phyloP scores from a whole-genome alignment of 768 basidiomycete genomes.

The Terana coerulea region DNA sequence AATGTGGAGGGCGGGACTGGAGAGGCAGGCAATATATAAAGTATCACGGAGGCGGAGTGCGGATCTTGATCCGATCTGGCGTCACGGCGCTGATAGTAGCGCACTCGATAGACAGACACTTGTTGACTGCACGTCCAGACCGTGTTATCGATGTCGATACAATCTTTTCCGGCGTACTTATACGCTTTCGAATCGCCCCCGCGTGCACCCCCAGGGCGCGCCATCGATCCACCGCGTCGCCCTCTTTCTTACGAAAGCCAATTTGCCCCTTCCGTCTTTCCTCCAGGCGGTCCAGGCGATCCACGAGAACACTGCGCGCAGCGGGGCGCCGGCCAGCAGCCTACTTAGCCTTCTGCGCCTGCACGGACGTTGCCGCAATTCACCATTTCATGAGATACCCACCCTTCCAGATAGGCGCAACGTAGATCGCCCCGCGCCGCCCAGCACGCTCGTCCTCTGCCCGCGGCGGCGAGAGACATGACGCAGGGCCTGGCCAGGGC shows the following conservation, averaged over 20 bases:
- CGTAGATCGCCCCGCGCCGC: neutral
- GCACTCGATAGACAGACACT: constrained; percentile 13
- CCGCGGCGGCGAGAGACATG: neutral
- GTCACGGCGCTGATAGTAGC: constrained; percentile 20
- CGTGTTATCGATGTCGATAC: constrained; percentile 25
- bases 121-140: constrained; percentile 16
- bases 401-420: neutral
- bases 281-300: no score
- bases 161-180: neutral
- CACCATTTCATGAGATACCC: neutral
- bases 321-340: no score
- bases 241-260: no score
- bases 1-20: constrained; percentile 30
- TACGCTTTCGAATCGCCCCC: neutral
- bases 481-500: neutral
- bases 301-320: no score
- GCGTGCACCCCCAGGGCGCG: neutral
- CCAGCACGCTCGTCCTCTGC: no score
- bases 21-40: constrained; percentile 43
- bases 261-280: no score
- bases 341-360: no score
- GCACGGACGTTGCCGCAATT: no score
- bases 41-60: constrained; percentile 49
- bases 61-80: constrained; percentile 71
- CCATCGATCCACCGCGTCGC: constrained; percentile 1